Evolutionary conservation across 1,284 basidiomycete species (phyloP).

Genomic region (Apiotrichum porosum): DNA sequence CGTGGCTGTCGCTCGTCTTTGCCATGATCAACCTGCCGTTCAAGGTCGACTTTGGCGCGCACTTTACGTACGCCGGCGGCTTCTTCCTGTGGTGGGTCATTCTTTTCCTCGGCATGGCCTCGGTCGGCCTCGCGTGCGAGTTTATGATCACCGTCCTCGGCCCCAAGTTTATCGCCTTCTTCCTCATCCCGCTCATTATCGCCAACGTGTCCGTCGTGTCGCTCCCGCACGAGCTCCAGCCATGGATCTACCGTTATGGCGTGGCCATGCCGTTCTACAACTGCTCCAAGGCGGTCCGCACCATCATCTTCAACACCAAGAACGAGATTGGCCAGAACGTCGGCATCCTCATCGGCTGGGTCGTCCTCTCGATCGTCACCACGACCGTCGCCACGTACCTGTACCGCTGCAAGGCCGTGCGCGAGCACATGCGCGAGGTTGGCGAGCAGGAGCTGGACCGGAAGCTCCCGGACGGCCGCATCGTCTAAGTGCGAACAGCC

Average conservation of each 20-base stretch:
- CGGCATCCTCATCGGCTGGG: slow-evolving; percentile 54
- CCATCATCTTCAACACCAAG: slow-evolving; percentile 64
- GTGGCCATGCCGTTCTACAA: slow-evolving; percentile 69
- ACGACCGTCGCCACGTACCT: slow-evolving; percentile 50
- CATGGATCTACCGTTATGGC: slow-evolving; percentile 56
- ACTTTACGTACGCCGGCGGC: slow-evolving; percentile 53
- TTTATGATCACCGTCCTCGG: slow-evolving; percentile 45
- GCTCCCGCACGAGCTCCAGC: slow-evolving; percentile 64
- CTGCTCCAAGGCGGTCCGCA: slow-evolving; percentile 54
- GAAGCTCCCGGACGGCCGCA: slow-evolving; percentile 5
- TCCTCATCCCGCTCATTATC: slow-evolving; percentile 56
- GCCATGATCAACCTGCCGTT: slow-evolving; percentile 62
- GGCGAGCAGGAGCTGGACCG: slow-evolving; percentile 8
- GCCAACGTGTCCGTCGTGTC: slow-evolving; percentile 61
- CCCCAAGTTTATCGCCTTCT: slow-evolving; percentile 44
- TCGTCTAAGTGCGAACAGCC: neutral
- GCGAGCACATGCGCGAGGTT: slow-evolving; percentile 4
- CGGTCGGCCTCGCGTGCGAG: slow-evolving; percentile 58
- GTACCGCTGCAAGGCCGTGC: slow-evolving; percentile 42
- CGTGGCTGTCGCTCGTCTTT: slow-evolving; percentile 61
- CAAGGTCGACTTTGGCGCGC: slow-evolving; percentile 52
- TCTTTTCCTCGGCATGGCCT: slow-evolving; percentile 53
- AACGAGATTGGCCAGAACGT: slow-evolving; percentile 54
- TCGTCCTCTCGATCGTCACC: slow-evolving; percentile 48
- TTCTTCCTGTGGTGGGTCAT: slow-evolving; percentile 74